Conservation (phyloP, 768 basidiomycete species). For the Tylopilus plumbeoviolaceoides region DNA sequence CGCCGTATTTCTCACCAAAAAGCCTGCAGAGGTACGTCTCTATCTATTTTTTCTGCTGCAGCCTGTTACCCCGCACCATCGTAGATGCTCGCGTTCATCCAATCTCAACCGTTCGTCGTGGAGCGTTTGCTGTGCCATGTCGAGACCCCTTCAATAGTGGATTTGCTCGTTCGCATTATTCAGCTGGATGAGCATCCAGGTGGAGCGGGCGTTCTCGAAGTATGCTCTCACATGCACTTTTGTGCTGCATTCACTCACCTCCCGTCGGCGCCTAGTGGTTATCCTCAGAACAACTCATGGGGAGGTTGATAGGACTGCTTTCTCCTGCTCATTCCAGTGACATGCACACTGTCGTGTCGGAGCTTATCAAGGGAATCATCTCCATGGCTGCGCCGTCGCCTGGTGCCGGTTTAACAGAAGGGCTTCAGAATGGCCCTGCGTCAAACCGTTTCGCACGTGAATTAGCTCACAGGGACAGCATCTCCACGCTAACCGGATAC, state of each 20-base stretch:
- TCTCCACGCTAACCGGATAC: conserved; percentile 68
- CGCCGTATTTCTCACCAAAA: conserved; percentile 81
- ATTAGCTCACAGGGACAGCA: conserved; percentile 67
- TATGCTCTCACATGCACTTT: conserved; percentile 45
- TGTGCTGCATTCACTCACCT: conserved; percentile 26
- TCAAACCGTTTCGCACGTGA: conserved; percentile 89
- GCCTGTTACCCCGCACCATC: conserved; percentile 14
- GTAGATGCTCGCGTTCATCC: conserved; percentile 92
- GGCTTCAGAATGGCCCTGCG: conserved; percentile 63
- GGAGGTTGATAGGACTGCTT: conserved; percentile 73
- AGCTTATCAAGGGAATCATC: conserved; percentile 92
- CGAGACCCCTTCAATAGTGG: conserved; percentile 86
- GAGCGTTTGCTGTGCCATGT: conserved; percentile 81
- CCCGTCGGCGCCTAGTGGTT: conserved; percentile 65
- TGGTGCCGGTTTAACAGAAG: conserved; percentile 66
- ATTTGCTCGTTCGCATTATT: conserved; percentile 85
- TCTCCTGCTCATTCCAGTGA: conserved; percentile 72
- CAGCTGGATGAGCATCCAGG: conserved; percentile 83
- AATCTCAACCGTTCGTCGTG: conserved; percentile 74
- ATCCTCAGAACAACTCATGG: conserved; percentile 78
- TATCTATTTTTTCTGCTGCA: conserved; percentile 10
- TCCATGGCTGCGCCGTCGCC: conserved; percentile 90
- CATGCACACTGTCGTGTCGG: conserved; percentile 82
- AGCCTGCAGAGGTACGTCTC: conserved; percentile 75
- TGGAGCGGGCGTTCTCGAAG: conserved; percentile 82